These are phyloP conservation scores for Gaertneriomyces sp. DNA, from an alignment of 192 early-diverging fungal genomes.

Conservation along the genomic window DNA sequence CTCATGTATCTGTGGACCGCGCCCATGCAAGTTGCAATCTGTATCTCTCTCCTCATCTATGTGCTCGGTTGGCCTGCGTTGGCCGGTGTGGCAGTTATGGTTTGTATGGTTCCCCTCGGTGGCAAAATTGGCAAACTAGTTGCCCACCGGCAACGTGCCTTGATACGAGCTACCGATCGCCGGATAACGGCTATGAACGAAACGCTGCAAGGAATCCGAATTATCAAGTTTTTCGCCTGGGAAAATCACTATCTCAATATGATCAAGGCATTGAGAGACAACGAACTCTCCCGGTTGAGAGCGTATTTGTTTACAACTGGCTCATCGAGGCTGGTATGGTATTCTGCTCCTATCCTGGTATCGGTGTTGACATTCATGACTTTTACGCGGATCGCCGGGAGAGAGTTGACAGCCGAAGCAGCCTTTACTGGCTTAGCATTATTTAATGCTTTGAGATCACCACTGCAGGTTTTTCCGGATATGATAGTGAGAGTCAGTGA, in stretches of 20 bases:
- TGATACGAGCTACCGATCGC: conserved; percentile 66
- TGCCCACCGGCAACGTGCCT: conserved; percentile 49
- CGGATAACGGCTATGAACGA: conserved; percentile 85
- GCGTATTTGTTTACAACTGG: conserved; percentile 30
- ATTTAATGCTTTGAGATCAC: conserved; percentile 59
- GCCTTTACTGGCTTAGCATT: conserved; percentile 66
- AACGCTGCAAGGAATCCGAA: conserved; percentile 82
- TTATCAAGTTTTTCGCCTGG: conserved; percentile 83
- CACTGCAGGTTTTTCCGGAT: conserved; percentile 53
- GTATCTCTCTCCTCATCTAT: conserved; percentile 65
- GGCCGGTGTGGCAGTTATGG: conserved; percentile 68
- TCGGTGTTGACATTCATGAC: conserved; percentile 57
- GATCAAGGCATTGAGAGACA: conserved; percentile 60
- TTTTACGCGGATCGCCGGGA: conserved; percentile 52
- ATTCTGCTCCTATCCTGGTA: conserved; percentile 46
- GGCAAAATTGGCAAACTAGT: conserved; percentile 28
- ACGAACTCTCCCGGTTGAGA: conserved; percentile 53
- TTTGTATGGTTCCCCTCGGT: conserved; percentile 39
- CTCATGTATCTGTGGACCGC: conserved; percentile 16
- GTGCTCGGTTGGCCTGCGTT: conserved; percentile 80
- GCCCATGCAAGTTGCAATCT: conserved; percentile 44
- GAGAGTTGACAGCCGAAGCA: conserved; percentile 59
- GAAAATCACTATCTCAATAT: conserved; percentile 65
- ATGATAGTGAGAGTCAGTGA: conserved; percentile 53
- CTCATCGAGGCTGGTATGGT: conserved; percentile 26